Percentiles rank a stretch among this genome's conserved stretches.
Evolutionary conservation across 2,329 filamentous ascomycete species (phyloP).

Genomic region (Cladophialophora psammophila): DNA sequence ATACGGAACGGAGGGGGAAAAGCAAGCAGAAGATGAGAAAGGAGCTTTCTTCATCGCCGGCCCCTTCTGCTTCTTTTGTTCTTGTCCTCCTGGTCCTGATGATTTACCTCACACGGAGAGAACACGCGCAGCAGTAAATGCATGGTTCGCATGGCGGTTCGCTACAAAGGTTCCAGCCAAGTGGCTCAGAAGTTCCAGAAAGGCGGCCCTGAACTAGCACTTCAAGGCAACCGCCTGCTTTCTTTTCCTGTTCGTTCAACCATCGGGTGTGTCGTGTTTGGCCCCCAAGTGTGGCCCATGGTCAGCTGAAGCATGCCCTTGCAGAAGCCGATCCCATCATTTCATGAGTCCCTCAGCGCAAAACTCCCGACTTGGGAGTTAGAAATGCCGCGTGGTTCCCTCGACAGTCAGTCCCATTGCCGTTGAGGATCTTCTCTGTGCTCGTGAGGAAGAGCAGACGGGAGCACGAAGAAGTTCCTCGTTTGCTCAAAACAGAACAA

Average conservation of each 20-base stretch:
- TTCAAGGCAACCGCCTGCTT: not conserved
- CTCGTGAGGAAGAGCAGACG: not conserved
- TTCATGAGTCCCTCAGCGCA: not conserved
- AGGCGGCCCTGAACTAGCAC: no score
- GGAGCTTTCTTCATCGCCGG: not conserved
- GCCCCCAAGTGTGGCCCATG: not conserved
- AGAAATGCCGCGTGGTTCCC: slow-evolving; percentile 7
- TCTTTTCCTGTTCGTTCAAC: not conserved
- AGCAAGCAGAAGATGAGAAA: not conserved
- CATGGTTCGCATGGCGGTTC: not conserved
- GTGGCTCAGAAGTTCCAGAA: no score
- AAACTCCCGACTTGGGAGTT: not conserved
- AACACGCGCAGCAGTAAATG: not conserved
- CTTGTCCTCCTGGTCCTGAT: no score
- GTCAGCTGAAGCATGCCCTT: not conserved
- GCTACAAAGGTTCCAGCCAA: slow-evolving; percentile 2
- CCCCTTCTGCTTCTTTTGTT: no score
- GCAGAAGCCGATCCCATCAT: not conserved
- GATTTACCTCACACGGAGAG: not conserved
- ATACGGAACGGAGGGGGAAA: not conserved
- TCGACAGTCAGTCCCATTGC: not conserved
- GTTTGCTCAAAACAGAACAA: no score
- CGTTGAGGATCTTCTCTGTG: not conserved
- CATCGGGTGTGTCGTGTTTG: not conserved
- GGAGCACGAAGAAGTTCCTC: no score